phyloP scores from a whole-genome alignment of 1,284 basidiomycete genomes.

The Farysia itapuensis region DNA sequence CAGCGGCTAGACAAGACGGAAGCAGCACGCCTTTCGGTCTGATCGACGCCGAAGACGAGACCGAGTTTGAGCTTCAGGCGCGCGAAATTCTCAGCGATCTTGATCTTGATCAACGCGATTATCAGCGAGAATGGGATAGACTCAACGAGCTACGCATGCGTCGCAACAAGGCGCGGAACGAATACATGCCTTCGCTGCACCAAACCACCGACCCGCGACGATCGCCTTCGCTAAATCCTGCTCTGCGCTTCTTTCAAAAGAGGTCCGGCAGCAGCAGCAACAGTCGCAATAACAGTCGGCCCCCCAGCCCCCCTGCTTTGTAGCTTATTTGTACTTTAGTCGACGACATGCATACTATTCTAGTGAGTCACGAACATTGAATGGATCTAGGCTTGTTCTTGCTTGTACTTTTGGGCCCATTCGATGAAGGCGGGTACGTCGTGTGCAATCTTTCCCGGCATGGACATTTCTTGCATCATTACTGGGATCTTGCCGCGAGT shows the following conservation, averaged over 20 bases:
- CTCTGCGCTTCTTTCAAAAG: conserved; percentile 20
- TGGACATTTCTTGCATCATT: conserved; percentile 46
- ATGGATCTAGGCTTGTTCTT: conserved; percentile 3
- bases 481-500: conserved; percentile 44
- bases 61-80: conserved; percentile 39
- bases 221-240: conserved; percentile 18
- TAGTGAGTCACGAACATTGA: too few species aligned
- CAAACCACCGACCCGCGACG: conserved; percentile 3
- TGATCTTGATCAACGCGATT: conserved; percentile 11
- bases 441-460: conserved; percentile 47
- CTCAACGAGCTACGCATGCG: conserved; percentile 17
- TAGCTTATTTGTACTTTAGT: too few species aligned
- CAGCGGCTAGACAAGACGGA: neutral
- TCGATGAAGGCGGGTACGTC: conserved; percentile 51
- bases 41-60: conserved; percentile 32
- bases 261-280: conserved; percentile 20
- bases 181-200: conserved; percentile 11
- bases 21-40: conserved; percentile 17
- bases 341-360: too few species aligned
- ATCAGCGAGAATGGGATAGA: conserved; percentile 31
- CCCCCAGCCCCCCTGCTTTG: conserved; percentile 5
- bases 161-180: conserved; percentile 31
- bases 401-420: conserved; percentile 39
- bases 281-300: conserved; percentile 17
- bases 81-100: conserved; percentile 27